Evolutionary conservation across 2,329 filamentous ascomycete genomes (phyloP).

Genomic region (Periconia digitata): DNA sequence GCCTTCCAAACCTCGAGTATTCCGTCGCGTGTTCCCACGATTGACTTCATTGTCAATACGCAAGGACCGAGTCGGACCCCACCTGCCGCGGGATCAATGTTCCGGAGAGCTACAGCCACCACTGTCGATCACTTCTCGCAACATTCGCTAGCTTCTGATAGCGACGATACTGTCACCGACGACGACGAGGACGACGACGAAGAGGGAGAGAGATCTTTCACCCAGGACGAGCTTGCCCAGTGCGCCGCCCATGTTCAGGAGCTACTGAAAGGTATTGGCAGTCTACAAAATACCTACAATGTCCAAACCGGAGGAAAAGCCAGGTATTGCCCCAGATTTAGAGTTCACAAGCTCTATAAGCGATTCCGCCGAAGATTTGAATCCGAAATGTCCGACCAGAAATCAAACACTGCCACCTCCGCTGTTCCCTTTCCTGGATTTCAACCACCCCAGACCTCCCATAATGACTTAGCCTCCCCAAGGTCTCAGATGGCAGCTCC

Average conservation of each 20-base stretch:
- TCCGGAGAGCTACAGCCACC: not conserved
- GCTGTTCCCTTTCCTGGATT: conserved; percentile 7
- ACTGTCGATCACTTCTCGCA: conserved; percentile 2
- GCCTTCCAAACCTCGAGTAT: conserved; percentile 12
- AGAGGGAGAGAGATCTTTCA: conserved; percentile 7
- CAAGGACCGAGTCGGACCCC: not conserved
- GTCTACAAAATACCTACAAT: conserved; percentile 18
- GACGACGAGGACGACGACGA: conserved; percentile 15
- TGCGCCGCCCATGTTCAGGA: conserved; percentile 25
- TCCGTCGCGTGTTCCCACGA: conserved; percentile 15
- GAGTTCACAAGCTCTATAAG: conserved; percentile 23
- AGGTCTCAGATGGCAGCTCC: not conserved
- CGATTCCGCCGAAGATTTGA: conserved; percentile 29
- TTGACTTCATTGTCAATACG: conserved; percentile 15
- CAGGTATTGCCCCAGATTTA: conserved; percentile 6
- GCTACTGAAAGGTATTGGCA: conserved; percentile 20
- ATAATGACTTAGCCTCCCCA: not conserved
- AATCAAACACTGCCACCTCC: not conserved
- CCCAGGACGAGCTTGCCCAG: conserved; percentile 21
- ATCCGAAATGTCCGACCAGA: conserved; percentile 6
- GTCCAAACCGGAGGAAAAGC: not conserved
- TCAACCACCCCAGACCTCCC: not conserved
- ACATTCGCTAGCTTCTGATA: conserved; percentile 21
- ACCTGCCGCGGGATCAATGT: not conserved
- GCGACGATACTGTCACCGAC: conserved; percentile 19